A percentile compares a stretch with the other conserved stretches of the same genome.
phyloP scores from a whole-genome alignment of 306 rosid genomes.

The Gillenia trifoliata region DNA sequence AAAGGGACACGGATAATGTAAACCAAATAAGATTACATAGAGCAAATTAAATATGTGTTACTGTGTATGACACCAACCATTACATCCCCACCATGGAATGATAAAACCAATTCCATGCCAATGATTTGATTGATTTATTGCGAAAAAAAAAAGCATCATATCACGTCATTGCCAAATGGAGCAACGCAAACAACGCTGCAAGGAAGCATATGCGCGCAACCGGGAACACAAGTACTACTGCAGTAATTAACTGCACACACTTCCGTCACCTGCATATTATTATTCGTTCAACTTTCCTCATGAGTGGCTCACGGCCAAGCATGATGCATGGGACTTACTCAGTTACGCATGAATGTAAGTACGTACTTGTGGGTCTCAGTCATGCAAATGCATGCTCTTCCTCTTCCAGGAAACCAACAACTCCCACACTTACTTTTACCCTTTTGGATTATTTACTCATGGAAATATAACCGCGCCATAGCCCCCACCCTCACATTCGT shows the following conservation, averaged over 20 bases:
- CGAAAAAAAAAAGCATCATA: neutral
- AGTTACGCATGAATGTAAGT: too few species aligned
- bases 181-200: neutral
- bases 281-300: too few species aligned
- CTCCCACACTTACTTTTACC: neutral
- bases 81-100: neutral
- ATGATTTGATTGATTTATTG: neutral
- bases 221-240: neutral
- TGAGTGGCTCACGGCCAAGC: neutral
- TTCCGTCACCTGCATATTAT: neutral
- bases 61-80: neutral
- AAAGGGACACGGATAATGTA: neutral
- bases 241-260: neutral
- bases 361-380: neutral
- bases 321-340: neutral
- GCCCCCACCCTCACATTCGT: neutral
- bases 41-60: neutral
- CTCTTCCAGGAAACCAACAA: neutral
- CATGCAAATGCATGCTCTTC: neutral
- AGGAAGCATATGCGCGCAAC: neutral
- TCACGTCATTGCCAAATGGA: neutral
- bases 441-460: neutral
- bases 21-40: neutral
- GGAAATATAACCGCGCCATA: neutral
- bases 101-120: neutral